Percentiles rank a stretch among this genome's conserved stretches.
Evolutionary conservation across 768 basidiomycete genomes (phyloP).

Genomic region (Termitomyces titanicus): DNA sequence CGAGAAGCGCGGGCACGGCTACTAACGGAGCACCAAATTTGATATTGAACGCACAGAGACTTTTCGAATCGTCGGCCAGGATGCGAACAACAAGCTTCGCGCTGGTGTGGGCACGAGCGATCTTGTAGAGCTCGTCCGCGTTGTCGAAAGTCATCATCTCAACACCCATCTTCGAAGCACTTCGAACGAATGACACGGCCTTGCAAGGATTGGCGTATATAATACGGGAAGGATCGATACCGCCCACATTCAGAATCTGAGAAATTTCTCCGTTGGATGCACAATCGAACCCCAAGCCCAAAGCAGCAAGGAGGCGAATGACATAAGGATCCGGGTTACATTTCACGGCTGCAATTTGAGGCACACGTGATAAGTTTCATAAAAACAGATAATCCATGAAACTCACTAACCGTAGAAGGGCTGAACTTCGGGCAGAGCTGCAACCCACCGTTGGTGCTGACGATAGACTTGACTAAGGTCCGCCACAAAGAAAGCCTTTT

Average conservation of each 20-base stretch:
- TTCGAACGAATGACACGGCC: constrained; percentile 87
- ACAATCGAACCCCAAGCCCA: constrained; percentile 96
- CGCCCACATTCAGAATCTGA: constrained; percentile 69
- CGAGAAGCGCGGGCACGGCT: constrained; percentile 74
- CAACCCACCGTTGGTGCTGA: constrained; percentile 82
- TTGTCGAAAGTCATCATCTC: constrained; percentile 99
- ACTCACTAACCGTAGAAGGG: constrained; percentile 85
- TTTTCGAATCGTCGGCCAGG: constrained; percentile 96
- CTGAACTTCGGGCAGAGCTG: constrained; percentile 77
- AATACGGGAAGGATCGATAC: constrained; percentile 75
- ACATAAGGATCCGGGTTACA: constrained; percentile 98
- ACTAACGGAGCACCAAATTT: constrained; percentile 94
- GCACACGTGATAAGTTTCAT: constrained; percentile 4
- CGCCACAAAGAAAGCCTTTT: constrained; percentile 95
- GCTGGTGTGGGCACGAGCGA: constrained; percentile 71
- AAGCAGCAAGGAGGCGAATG: constrained; percentile 81
- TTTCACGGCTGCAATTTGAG: constrained; percentile 71
- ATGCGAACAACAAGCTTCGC: constrained; percentile 93
- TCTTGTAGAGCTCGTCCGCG: constrained; percentile 91
- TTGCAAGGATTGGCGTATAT: constrained; percentile 99
- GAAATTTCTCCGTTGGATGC: constrained; percentile 93
- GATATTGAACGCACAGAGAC: constrained; percentile 86
- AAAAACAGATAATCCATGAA: not conserved
- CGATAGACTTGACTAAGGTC: constrained; percentile 86
- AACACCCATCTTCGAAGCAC: constrained; percentile 75